These are phyloP conservation scores for Fusarium citri DNA, from an alignment of 2,329 filamentous ascomycete genomes.

Conservation along the genomic window DNA sequence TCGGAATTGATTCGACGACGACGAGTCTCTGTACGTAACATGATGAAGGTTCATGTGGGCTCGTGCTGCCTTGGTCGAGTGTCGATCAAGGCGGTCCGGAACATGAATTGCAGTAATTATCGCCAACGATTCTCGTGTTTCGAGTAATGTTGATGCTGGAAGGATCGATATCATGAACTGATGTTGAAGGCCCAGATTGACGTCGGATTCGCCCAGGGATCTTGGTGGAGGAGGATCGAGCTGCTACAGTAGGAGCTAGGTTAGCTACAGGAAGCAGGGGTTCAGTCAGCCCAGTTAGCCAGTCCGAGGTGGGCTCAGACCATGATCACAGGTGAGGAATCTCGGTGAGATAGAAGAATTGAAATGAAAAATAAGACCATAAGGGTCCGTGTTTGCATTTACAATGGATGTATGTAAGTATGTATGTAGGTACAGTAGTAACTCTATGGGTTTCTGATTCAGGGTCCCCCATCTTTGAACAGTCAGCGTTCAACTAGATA, in stretches of 20 bases:
- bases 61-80: conserved; percentile 5
- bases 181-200: conserved; percentile 25
- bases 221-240: conserved; percentile 33
- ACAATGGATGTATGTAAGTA: background rate
- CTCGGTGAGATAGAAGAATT: conserved; percentile 41
- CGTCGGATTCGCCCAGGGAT: conserved; percentile 34
- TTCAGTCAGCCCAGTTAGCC: conserved; percentile 31
- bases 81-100: conserved; percentile 19
- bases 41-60: conserved; percentile 10
- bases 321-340: conserved; percentile 44
- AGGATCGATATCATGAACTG: conserved; percentile 34
- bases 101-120: background rate
- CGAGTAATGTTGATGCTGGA: conserved; percentile 2
- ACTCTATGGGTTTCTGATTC: conserved; percentile 4
- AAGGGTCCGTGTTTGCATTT: conserved; percentile 11
- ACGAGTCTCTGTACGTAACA: conserved; percentile 25
- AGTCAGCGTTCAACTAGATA: background rate
- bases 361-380: conserved; percentile 38
- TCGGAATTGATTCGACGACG: conserved; percentile 21
- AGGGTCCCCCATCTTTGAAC: conserved; percentile 8
- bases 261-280: conserved; percentile 22
- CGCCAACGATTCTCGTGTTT: background rate
- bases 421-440: background rate
- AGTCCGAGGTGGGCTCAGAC: conserved; percentile 32
- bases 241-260: background rate